Percentiles rank a stretch among this genome's conserved stretches.
These are phyloP conservation scores for Ceratobasidium sp. DNA, from an alignment of 1,284 basidiomycete species.

Conservation along the genomic window DNA sequence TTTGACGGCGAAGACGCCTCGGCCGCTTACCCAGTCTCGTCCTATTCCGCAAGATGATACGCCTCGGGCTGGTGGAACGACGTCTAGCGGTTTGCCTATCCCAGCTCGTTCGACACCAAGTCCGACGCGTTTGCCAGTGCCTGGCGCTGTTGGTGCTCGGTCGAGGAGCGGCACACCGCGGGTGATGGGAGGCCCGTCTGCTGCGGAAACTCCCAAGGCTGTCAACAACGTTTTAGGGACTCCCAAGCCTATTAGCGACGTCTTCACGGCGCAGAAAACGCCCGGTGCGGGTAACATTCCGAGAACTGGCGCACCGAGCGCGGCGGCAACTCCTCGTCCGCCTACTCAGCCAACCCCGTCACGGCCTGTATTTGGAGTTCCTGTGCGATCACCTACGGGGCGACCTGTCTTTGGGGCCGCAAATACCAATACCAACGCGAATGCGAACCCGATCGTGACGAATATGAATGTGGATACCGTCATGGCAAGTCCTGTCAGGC, in stretches of 20 bases:
- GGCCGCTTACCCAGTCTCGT: background rate
- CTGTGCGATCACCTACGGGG: background rate
- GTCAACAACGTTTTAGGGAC: background rate
- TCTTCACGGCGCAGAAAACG: background rate
- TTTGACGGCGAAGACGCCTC: constrained; percentile 1
- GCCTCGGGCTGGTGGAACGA: constrained; percentile 9
- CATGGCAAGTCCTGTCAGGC: constrained; percentile 28
- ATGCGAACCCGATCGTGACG: background rate
- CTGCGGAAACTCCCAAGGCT: background rate
- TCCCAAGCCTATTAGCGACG: background rate
- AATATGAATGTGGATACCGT: constrained; percentile 8
- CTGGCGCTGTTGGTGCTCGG: background rate
- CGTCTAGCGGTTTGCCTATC: constrained; percentile 17
- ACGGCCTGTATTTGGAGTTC: constrained; percentile 9
- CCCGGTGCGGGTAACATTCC: background rate
- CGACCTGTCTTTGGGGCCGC: constrained; percentile 30
- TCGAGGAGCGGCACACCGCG: constrained; percentile 16
- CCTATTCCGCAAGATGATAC: constrained; percentile 13
- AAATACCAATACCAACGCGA: constrained; percentile 14
- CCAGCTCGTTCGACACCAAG: constrained; percentile 34
- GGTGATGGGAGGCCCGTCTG: background rate
- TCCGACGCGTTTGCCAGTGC: constrained; percentile 27
- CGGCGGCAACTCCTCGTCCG: constrained; percentile 8
- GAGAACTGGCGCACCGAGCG: background rate
- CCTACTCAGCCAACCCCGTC: constrained; percentile 25